A percentile compares a stretch with the other conserved stretches of the same genome.
Conservation (phyloP, 2,329 filamentous ascomycete species). For the Xylaria sp. region DNA sequence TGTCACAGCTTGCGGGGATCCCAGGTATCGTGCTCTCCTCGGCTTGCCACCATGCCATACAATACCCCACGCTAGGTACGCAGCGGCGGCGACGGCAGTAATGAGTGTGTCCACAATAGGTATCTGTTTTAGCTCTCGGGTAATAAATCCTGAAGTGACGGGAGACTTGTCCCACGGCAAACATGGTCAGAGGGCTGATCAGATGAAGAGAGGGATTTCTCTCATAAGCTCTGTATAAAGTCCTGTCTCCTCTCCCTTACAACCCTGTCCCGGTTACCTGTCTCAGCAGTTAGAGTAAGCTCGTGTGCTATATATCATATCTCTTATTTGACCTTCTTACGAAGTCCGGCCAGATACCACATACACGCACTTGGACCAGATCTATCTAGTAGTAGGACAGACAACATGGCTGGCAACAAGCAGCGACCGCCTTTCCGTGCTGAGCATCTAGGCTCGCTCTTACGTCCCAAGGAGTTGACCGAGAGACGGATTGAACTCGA, state of each 20-base stretch:
- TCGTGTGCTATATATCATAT: background rate
- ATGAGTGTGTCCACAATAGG: background rate
- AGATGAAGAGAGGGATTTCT: background rate
- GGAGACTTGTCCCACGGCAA: background rate
- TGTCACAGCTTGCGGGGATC: background rate
- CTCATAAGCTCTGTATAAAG: constrained; percentile 13
- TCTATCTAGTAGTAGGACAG: background rate
- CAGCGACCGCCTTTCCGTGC: constrained; percentile 69
- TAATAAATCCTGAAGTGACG: background rate
- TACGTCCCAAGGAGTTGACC: constrained; percentile 69
- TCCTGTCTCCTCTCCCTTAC: background rate
- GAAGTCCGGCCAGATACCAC: background rate
- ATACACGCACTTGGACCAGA: background rate
- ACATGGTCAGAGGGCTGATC: background rate
- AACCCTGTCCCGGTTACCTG: background rate
- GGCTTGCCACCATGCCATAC: background rate
- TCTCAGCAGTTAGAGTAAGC: background rate
- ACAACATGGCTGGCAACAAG: constrained; percentile 39
- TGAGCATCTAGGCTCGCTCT: constrained; percentile 76
- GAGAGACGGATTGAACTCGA: constrained; percentile 60
- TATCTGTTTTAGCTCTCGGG: constrained; percentile 10
- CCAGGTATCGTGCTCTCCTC: background rate
- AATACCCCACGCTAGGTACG: constrained; percentile 14
- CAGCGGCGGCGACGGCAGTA: background rate
- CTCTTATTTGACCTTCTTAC: background rate